Base-by-base conservation (phyloP, 1,139 yeast species). In the Cylindricascospora bacillispora region DNA sequence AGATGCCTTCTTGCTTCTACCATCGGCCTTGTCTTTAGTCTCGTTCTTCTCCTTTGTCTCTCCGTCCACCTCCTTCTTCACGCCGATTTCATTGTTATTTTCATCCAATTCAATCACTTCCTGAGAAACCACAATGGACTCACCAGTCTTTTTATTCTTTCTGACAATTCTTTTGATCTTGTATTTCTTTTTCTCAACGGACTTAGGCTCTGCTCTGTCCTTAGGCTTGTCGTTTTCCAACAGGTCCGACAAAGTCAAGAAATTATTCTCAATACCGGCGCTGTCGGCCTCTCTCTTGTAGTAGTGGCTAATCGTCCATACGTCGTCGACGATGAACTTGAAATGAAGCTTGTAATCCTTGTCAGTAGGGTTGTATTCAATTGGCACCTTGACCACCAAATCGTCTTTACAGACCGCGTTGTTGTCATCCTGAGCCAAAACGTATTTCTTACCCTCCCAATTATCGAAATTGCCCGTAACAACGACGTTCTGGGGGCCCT, bases 381-480 rank as follows among this genome's bases (percentile, higher is more conserved):
- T 32, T 73, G 86, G 40, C 30, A 76, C 65, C 3, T 19, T 15
- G 6, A 5, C 22, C 13, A 12, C 14, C n/a, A 20, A 19, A 13
- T 26, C 23, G 13, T 26, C 18, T n/a, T n/a, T n/a, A n/a, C n/a
- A n/a, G n/a, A n/a, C n/a, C n/a, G n/a, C n/a, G n/a, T n/a, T n/a
- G 22, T 22, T 4, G 22, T 15, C 27, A 17, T 12, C 10, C 11
- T 24, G 18, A 10, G 15, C 15, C 18, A 21, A 5, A 25, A 12
- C 21, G 23, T 70, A 70, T 34, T 68, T 59, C 1, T 72, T 54
- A 40, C 75, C 67, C 25, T 68, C 52, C 93, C 93, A 80, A 44
- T 73, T 60, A 52, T 79, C 89, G 54, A 80, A 79, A 29, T 76
- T 65, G 38, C 93, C 93, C 17, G 89, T 77, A 36, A 80, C 73